Percentiles rank a stretch among this genome's conserved stretches.
phyloP scores from a whole-genome alignment of 164 flowering plant species.

The Dillenia suffruticosa region DNA sequence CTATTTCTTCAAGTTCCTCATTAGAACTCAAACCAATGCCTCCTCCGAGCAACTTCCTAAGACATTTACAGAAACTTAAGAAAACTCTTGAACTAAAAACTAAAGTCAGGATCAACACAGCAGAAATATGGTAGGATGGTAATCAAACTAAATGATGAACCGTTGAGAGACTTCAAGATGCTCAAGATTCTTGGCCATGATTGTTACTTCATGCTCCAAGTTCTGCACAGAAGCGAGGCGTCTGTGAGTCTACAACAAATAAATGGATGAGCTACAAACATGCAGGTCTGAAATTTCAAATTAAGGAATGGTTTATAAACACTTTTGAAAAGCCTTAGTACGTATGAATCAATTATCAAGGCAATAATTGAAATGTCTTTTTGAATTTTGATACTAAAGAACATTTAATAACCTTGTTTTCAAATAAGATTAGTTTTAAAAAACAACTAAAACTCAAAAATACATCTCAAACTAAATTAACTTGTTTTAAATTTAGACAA shows the following conservation, averaged over 20 bases:
- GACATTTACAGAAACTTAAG: neutral
- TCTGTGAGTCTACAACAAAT: too few relatives aligned
- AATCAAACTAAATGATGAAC: conserved; percentile 6
- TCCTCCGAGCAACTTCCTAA: conserved; percentile 36
- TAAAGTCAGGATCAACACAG: neutral
- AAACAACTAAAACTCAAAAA: too few relatives aligned
- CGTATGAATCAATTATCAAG: too few relatives aligned
- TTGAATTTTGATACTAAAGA: too few relatives aligned
- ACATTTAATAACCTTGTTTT: too few relatives aligned
- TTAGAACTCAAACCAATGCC: conserved; percentile 20
- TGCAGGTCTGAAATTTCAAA: neutral
- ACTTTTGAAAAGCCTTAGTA: neutral
- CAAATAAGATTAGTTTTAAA: too few relatives aligned
- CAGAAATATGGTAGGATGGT: neutral
- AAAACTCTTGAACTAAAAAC: neutral
- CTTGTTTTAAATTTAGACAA: too few relatives aligned
- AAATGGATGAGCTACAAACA: neutral
- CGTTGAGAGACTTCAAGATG: conserved; percentile 20
- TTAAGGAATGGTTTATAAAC: too few relatives aligned
- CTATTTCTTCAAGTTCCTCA: conserved; percentile 29
- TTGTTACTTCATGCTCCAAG: conserved; percentile 20
- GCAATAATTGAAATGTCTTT: too few relatives aligned
- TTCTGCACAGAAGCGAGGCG: conserved; percentile 15
- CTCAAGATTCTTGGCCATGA: conserved; percentile 29
- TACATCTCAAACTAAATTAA: too few relatives aligned